Percentiles rank a stretch among this genome's conserved stretches.
Conservation (phyloP, 2,329 filamentous ascomycete species). For the Zymoseptoria pseudotritici region DNA sequence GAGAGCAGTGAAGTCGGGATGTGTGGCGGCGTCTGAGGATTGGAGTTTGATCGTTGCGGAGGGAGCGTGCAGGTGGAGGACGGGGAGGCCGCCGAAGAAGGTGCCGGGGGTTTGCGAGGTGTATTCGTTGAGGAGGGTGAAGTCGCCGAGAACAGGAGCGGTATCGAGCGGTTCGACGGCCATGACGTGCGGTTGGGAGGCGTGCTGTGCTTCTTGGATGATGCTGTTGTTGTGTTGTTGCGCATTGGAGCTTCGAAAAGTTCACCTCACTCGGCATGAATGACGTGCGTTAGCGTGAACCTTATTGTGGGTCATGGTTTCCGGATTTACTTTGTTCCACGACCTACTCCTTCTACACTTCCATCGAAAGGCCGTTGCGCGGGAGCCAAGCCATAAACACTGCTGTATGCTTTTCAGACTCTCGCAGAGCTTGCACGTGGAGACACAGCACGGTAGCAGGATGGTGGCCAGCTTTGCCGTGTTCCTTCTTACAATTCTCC, state of each 20-base stretch:
- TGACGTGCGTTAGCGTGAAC: neutral
- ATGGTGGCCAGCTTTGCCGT: too few relatives aligned
- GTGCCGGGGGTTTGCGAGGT: constrained; percentile 64
- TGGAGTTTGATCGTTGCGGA: constrained; percentile 52
- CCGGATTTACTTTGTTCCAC: neutral
- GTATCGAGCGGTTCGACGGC: neutral
- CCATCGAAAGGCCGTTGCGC: neutral
- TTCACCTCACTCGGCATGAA: neutral
- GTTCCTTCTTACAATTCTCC: too few relatives aligned
- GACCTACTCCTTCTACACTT: neutral
- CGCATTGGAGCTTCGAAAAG: neutral
- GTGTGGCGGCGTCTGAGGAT: constrained; percentile 45
- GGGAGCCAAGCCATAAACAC: too few relatives aligned
- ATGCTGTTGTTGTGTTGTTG: neutral
- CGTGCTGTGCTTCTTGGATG: neutral
- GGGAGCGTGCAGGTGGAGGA: constrained; percentile 57
- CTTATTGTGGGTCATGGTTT: neutral
- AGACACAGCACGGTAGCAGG: neutral
- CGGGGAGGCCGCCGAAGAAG: constrained; percentile 64
- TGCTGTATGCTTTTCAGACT: too few relatives aligned
- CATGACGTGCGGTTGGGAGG: neutral
- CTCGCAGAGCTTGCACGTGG: neutral
- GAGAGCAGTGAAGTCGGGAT: constrained; percentile 32
- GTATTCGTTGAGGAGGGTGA: constrained; percentile 59
- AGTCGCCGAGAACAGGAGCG: constrained; percentile 30